Evolutionary conservation across 1,139 yeast species (phyloP).

Genomic region (Blastobotrys proliferans): DNA sequence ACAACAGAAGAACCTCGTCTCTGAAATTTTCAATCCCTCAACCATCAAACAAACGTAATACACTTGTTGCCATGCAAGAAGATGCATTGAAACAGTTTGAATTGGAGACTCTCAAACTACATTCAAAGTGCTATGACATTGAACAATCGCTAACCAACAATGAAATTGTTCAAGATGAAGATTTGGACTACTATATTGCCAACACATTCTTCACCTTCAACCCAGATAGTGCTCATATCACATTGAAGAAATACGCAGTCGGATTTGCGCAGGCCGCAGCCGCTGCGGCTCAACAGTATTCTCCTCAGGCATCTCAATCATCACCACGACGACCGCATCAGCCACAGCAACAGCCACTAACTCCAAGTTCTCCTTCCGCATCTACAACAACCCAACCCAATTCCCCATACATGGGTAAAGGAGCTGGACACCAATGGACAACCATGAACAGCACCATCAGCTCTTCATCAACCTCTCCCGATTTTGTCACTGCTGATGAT

Average conservation of each 20-base stretch:
- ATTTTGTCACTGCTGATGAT: background rate
- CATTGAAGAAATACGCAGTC: constrained; percentile 12
- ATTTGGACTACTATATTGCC: constrained; percentile 14
- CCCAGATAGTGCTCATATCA: constrained; percentile 15
- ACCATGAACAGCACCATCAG: too few species aligned
- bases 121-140: constrained; percentile 8
- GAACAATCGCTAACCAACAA: constrained; percentile 12
- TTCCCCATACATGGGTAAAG: background rate
- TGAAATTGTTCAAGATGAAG: constrained; percentile 10
- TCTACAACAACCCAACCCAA: background rate
- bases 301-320: background rate
- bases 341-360: background rate
- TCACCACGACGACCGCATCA: background rate
- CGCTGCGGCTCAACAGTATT: background rate
- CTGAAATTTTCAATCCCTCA: too few species aligned
- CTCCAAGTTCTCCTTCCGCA: background rate
- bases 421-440: too few species aligned
- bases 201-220: constrained; percentile 15
- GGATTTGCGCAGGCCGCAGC: constrained; percentile 14
- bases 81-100: constrained; percentile 15
- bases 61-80: constrained; percentile 13
- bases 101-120: constrained; percentile 7
- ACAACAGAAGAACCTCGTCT: background rate
- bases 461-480: background rate
- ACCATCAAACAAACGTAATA: constrained; percentile 9